These are phyloP conservation scores for Xylaria polymorpha DNA, from an alignment of 2,329 filamentous ascomycete genomes.

Conservation along the genomic window DNA sequence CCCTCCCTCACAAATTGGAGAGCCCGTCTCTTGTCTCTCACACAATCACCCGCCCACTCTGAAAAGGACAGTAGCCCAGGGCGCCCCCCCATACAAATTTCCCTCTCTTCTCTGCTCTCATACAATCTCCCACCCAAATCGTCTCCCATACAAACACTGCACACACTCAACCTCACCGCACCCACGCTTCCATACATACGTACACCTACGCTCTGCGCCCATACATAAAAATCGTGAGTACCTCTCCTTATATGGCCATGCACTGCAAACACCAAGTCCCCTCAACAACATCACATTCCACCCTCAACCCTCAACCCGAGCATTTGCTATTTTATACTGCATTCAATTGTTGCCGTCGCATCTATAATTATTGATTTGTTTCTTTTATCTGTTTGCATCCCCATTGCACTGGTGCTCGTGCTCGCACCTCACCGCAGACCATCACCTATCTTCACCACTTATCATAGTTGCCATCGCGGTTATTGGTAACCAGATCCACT, in stretches of 20 bases:
- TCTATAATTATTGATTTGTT: constrained; percentile 28
- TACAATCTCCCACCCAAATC: constrained; percentile 69
- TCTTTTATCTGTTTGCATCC: constrained; percentile 32
- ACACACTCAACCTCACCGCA: constrained; percentile 58
- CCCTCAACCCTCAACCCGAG: constrained; percentile 27
- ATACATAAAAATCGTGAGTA: constrained; percentile 62
- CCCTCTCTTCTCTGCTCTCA: constrained; percentile 67
- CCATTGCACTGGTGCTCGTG: constrained; percentile 27
- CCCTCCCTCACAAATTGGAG: constrained; percentile 46
- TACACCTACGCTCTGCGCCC: constrained; percentile 40
- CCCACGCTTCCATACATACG: constrained; percentile 50
- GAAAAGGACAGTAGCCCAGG: constrained; percentile 67
- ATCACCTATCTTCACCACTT: constrained; percentile 11
- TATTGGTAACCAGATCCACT: constrained; percentile 41
- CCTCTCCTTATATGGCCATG: constrained; percentile 55
- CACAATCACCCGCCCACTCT: constrained; percentile 73
- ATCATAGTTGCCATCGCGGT: constrained; percentile 36
- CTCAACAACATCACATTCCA: constrained; percentile 38
- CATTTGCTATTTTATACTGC: constrained; percentile 15
- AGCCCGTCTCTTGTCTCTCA: constrained; percentile 51
- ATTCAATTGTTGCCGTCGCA: constrained; percentile 27
- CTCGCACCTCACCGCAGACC: not conserved
- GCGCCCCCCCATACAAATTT: constrained; percentile 67
- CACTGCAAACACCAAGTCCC: constrained; percentile 58
- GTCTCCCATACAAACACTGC: constrained; percentile 62